Conservation (phyloP, 768 basidiomycete species). For the Xerocomus brunneocitrinus region DNA sequence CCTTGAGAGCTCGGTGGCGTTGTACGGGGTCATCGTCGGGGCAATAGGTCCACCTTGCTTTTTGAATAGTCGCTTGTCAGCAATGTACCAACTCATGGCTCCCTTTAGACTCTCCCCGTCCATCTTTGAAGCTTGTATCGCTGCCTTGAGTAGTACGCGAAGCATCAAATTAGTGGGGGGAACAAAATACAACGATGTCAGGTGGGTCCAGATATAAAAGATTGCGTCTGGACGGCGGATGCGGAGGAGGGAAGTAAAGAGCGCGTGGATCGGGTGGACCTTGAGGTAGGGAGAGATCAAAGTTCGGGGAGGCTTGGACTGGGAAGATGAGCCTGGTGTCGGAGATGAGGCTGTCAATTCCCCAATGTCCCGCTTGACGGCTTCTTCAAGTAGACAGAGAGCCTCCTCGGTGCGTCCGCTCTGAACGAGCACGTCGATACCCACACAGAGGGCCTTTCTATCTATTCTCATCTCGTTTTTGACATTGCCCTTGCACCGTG, state of each 20-base stretch:
- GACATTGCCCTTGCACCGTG: background rate
- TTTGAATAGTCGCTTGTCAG: constrained; percentile 17
- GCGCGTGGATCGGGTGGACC: constrained; percentile 35
- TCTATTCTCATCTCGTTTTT: constrained; percentile 34
- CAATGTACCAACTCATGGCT: constrained; percentile 34
- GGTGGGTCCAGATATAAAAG: constrained; percentile 65
- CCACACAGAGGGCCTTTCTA: constrained; percentile 43
- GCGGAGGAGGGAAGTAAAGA: constrained; percentile 46
- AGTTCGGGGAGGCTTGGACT: background rate
- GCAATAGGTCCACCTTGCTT: constrained; percentile 13
- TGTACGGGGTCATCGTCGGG: constrained; percentile 3
- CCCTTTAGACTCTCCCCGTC: constrained; percentile 51
- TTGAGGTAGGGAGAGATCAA: constrained; percentile 13
- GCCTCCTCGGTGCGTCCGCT: constrained; percentile 43
- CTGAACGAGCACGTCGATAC: constrained; percentile 46
- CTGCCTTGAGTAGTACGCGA: constrained; percentile 55
- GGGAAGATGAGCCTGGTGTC: background rate
- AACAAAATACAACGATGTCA: constrained; percentile 54
- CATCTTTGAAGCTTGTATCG: constrained; percentile 47
- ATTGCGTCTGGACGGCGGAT: constrained; percentile 57
- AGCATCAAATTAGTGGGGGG: constrained; percentile 54
- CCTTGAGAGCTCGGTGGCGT: background rate
- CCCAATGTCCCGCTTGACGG: constrained; percentile 24
- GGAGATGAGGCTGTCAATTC: background rate
- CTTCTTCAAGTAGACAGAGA: constrained; percentile 45